Evolutionary conservation across 2,329 filamentous ascomycete species (phyloP), one percentile per base, ranked within the genome.

Genomic region (Fusarium pseudonygamai): DNA sequence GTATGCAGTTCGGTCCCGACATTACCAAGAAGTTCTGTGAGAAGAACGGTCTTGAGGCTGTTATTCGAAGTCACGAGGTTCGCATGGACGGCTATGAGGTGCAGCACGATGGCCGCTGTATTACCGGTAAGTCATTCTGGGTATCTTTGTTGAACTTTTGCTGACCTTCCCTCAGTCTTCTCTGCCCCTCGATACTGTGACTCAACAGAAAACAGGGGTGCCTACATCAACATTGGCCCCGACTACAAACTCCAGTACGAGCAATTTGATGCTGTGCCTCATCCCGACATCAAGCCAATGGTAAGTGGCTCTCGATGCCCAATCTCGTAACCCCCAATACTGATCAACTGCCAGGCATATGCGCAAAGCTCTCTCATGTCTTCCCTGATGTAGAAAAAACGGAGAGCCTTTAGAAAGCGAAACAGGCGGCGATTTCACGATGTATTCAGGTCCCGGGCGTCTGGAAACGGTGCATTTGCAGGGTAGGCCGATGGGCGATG

Each of bases 11-110:
- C 78, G 96, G 96, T 2, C 96, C 96, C 0, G 96, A 99, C 80
- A 91, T 99, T 66, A 99, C 96, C 28, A 97, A 97, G 86, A 89
- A 91, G 57, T 99, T 99, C 88, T 99, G 96, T 81, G 95, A 99
- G 78, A 95, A 92, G 84, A 99, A 99, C 83, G 93, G 94, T 0
- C 88, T 99, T 45, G 93, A 97, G 74, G 96, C 96, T 50, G 93
- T 99, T 74, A 99, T 99, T 78, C 93, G 96, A 77, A 97, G 95
- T 79, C 96, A 99, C 84, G 96, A 99, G 83, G 96, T 99, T 34
- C 91, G 96, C 78, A 99, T 99, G 96, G 95, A 96, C 69, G 96
- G 96, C n/a, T 99, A 98, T 80, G 96, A 99, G 82, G 93, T 97
- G 75, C 96, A 99, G 86, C 96, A 99, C 82, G 93, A 96, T 78